These are phyloP conservation scores for Ramaria sp. DNA, from an alignment of 768 basidiomycete species.

Conservation along the genomic window DNA sequence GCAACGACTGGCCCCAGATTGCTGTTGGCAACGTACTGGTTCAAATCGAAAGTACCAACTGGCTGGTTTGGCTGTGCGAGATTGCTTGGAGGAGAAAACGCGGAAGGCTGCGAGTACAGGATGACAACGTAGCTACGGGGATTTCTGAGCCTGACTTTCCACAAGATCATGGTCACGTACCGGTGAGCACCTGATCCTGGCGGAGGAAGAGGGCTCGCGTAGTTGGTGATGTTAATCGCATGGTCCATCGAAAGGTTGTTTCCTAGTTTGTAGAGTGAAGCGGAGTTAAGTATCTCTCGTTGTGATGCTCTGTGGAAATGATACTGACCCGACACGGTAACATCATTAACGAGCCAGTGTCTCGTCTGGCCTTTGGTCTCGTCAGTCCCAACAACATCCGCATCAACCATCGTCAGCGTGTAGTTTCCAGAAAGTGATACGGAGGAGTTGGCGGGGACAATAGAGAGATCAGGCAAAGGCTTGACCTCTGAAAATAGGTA, in stretches of 20 bases:
- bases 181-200: slow-evolving; percentile 65
- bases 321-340: slow-evolving; percentile 32
- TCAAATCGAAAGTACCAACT: slow-evolving; percentile 46
- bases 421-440: slow-evolving; percentile 36
- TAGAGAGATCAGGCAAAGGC: slow-evolving; percentile 39
- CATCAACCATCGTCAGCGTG: slow-evolving; percentile 70
- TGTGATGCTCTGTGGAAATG: background rate
- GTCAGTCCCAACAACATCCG: slow-evolving; percentile 53
- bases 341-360: slow-evolving; percentile 75
- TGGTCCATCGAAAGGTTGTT: slow-evolving; percentile 30
- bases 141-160: background rate
- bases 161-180: slow-evolving; percentile 20
- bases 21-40: slow-evolving; percentile 44
- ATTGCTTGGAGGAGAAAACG: slow-evolving; percentile 50
- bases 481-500: slow-evolving; percentile 35
- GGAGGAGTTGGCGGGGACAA: slow-evolving; percentile 40
- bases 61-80: slow-evolving; percentile 38
- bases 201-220: slow-evolving; percentile 63
- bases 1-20: slow-evolving; percentile 51
- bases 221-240: slow-evolving; percentile 46
- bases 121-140: slow-evolving; percentile 51
- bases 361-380: slow-evolving; percentile 49
- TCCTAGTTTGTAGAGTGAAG: slow-evolving; percentile 15
- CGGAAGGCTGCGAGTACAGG: slow-evolving; percentile 50
- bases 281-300: background rate